phyloP scores from a whole-genome alignment of 2,329 filamentous ascomycete genomes.

The Trichoderma hamatum region DNA sequence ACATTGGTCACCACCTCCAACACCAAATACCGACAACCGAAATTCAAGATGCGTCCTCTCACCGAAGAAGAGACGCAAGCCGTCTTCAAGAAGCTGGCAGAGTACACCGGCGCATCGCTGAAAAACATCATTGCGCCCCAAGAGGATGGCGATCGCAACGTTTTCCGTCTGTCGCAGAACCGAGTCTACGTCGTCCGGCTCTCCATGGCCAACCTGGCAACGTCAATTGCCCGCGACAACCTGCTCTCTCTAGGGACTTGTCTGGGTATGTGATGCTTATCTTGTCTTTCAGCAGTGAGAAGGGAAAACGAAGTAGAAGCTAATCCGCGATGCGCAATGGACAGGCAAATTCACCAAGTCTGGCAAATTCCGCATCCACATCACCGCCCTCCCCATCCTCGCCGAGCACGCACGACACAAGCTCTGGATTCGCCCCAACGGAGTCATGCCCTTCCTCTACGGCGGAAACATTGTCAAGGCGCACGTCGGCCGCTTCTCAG shows the following conservation, averaged over 20 bases:
- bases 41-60: slow-evolving; percentile 69
- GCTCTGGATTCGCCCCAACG: slow-evolving; percentile 95
- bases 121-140: slow-evolving; percentile 80
- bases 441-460: slow-evolving; percentile 96
- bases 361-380: slow-evolving; percentile 91
- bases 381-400: slow-evolving; percentile 85
- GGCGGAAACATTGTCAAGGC: slow-evolving; percentile 81
- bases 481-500: slow-evolving; percentile 77
- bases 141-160: slow-evolving; percentile 75
- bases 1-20: background rate
- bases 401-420: slow-evolving; percentile 93
- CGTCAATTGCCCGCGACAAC: slow-evolving; percentile 77
- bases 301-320: background rate
- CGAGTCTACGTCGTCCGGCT: slow-evolving; percentile 92
- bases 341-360: slow-evolving; percentile 93
- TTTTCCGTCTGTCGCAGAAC: slow-evolving; percentile 80
- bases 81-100: slow-evolving; percentile 89
- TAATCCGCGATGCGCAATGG: background rate
- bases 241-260: slow-evolving; percentile 89
- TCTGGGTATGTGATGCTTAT: slow-evolving; percentile 57
- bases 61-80: slow-evolving; percentile 79
- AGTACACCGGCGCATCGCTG: slow-evolving; percentile 86
- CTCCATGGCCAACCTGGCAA: slow-evolving; percentile 88
- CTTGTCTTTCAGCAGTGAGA: background rate
- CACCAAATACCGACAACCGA: no score